phyloP scores from a whole-genome alignment of 2,329 filamentous ascomycete genomes.

The Didymosphaeria variabile region DNA sequence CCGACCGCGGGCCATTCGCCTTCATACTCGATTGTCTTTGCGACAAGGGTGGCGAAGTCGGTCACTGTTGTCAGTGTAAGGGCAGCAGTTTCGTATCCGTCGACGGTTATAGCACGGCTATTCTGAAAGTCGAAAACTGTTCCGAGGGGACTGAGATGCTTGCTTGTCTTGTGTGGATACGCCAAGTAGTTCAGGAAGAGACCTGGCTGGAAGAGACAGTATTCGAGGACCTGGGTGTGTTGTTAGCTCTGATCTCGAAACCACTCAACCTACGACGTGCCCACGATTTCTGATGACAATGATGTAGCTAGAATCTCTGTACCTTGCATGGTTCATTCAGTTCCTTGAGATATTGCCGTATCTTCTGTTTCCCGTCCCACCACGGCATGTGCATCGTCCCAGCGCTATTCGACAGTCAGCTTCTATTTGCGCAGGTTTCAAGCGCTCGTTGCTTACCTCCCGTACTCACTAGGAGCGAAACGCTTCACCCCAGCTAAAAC shows the following conservation, averaged over 20 bases:
- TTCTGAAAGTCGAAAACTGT: slow-evolving; percentile 7
- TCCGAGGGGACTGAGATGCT: slow-evolving; percentile 4
- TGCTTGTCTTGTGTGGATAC: slow-evolving; percentile 20
- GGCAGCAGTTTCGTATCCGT: slow-evolving; percentile 43
- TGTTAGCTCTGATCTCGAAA: neutral
- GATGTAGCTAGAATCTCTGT: neutral
- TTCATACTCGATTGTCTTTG: slow-evolving; percentile 21
- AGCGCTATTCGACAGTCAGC: slow-evolving; percentile 27
- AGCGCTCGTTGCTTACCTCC: slow-evolving; percentile 20
- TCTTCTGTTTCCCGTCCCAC: slow-evolving; percentile 58
- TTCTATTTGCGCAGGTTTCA: neutral
- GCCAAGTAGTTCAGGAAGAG: slow-evolving; percentile 62
- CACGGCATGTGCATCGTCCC: slow-evolving; percentile 53
- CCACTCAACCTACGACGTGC: too few relatives aligned
- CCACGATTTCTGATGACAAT: too few relatives aligned
- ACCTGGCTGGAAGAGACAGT: slow-evolving; percentile 62
- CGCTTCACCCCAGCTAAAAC: slow-evolving; percentile 27
- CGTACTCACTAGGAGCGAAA: slow-evolving; percentile 27
- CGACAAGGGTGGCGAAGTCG: slow-evolving; percentile 21
- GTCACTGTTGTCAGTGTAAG: slow-evolving; percentile 23
- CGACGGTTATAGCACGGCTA: slow-evolving; percentile 22
- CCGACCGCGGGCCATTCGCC: slow-evolving; percentile 23
- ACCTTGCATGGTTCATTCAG: slow-evolving; percentile 60
- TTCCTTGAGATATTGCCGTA: slow-evolving; percentile 58
- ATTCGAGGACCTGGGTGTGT: slow-evolving; percentile 59